Evolutionary conservation across 2,329 filamentous ascomycete genomes (phyloP).

Genomic region (Talaromyces sp.): DNA sequence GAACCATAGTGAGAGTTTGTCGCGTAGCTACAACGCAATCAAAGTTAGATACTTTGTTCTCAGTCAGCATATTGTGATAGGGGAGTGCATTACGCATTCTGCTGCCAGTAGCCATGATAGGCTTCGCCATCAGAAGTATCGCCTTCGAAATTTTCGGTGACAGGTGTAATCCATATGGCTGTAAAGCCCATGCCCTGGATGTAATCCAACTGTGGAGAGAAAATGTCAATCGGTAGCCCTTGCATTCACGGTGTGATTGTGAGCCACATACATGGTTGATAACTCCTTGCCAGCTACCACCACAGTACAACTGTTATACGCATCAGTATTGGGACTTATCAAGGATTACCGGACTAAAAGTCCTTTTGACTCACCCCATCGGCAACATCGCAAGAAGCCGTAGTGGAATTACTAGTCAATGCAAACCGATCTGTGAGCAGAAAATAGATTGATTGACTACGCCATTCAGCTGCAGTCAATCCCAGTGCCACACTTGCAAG

Average conservation of each 20-base stretch:
- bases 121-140: conserved; percentile 39
- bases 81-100: conserved; percentile 38
- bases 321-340: background rate
- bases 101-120: conserved; percentile 52
- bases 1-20: conserved; percentile 61
- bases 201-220: conserved; percentile 42
- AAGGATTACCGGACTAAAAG: background rate
- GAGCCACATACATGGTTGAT: conserved; percentile 31
- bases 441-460: conserved; percentile 46
- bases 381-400: conserved; percentile 30
- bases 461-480: conserved; percentile 33
- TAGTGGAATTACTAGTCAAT: conserved; percentile 37
- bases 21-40: conserved; percentile 33
- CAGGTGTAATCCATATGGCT: conserved; percentile 50
- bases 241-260: too few species aligned
- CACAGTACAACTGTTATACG: conserved; percentile 37
- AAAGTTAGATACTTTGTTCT: background rate
- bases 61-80: background rate
- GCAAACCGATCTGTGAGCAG: conserved; percentile 46
- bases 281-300: conserved; percentile 48
- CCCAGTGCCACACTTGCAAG: conserved; percentile 6
- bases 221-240: background rate
- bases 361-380: conserved; percentile 21
- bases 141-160: conserved; percentile 38
- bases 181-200: conserved; percentile 50